Evolutionary conservation across 495 filamentous ascomycete species (phyloP).

Genomic region (Hypoxylon crocopeplum): DNA sequence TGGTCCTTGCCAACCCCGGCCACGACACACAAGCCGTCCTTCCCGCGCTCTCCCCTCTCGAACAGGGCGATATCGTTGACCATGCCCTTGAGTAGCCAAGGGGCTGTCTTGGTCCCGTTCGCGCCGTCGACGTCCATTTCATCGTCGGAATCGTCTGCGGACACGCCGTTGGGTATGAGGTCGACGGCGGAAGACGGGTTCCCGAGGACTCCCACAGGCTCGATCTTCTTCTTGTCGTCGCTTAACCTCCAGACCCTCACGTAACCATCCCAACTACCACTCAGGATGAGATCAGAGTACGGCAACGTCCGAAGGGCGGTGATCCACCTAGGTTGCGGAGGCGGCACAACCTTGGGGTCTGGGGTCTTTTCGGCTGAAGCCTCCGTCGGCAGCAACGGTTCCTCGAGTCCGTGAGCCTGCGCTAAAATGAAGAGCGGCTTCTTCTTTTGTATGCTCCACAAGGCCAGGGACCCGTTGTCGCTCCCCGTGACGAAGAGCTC

Average conservation of each 20-base stretch:
- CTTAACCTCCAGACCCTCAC: slow-evolving; percentile 85
- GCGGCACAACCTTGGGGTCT: slow-evolving; percentile 59
- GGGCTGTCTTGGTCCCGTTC: slow-evolving; percentile 14
- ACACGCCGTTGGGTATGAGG: slow-evolving; percentile 15
- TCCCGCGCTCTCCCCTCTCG: slow-evolving; percentile 72
- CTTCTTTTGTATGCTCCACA: slow-evolving; percentile 95
- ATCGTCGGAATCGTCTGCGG: slow-evolving; percentile 10
- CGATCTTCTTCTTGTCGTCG: slow-evolving; percentile 80
- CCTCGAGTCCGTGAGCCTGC: slow-evolving; percentile 83
- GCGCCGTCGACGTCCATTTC: slow-evolving; percentile 12
- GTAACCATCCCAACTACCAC: slow-evolving; percentile 91
- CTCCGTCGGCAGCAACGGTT: slow-evolving; percentile 66
- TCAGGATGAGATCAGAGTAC: slow-evolving; percentile 85
- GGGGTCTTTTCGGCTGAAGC: slow-evolving; percentile 72
- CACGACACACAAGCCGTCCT: slow-evolving; percentile 79
- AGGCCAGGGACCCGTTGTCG: slow-evolving; percentile 81
- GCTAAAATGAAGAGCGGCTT: slow-evolving; percentile 85
- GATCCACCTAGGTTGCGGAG: slow-evolving; percentile 82
- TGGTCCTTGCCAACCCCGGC: slow-evolving; percentile 87
- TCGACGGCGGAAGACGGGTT: slow-evolving; percentile 11
- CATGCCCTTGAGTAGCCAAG: slow-evolving; percentile 66
- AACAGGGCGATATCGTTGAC: slow-evolving; percentile 87
- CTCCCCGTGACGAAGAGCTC: slow-evolving; percentile 90
- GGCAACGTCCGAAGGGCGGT: slow-evolving; percentile 86
- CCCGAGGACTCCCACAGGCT: slow-evolving; percentile 72